These are phyloP conservation scores for Eutrema salsugineum DNA, from an alignment of 441 rosid genomes.

Conservation along the genomic window DNA sequence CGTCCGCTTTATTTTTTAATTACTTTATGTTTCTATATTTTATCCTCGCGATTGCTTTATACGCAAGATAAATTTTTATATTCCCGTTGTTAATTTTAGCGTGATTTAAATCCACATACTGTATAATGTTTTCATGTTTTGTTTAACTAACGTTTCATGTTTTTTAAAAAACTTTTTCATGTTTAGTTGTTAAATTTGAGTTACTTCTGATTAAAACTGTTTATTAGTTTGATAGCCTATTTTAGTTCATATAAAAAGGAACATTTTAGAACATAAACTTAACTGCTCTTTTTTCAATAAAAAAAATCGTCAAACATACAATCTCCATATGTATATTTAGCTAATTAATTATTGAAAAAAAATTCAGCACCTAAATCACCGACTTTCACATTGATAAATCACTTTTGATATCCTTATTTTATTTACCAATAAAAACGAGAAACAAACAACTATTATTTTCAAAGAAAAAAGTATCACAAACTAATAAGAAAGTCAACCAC, in stretches of 20 bases:
- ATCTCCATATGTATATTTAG: background rate
- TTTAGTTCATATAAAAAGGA: no score
- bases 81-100: background rate
- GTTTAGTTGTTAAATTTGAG: no score
- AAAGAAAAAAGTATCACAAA: background rate
- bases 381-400: background rate
- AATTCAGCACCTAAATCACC: constrained; percentile 16
- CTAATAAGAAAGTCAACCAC: constrained; percentile 16
- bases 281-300: no score
- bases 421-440: background rate
- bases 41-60: background rate
- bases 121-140: background rate
- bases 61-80: background rate
- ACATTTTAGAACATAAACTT: background rate
- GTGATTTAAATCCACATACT: background rate
- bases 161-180: no score
- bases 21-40: background rate
- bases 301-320: no score
- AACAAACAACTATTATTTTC: background rate
- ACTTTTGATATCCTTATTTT: background rate
- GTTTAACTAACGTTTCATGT: no score
- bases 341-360: background rate
- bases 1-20: background rate
- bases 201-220: no score
- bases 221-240: no score